Evolutionary conservation across 441 rosid genomes (phyloP), one percentile per base, ranked within the genome.

Genomic region (Brassica hybrid): DNA sequence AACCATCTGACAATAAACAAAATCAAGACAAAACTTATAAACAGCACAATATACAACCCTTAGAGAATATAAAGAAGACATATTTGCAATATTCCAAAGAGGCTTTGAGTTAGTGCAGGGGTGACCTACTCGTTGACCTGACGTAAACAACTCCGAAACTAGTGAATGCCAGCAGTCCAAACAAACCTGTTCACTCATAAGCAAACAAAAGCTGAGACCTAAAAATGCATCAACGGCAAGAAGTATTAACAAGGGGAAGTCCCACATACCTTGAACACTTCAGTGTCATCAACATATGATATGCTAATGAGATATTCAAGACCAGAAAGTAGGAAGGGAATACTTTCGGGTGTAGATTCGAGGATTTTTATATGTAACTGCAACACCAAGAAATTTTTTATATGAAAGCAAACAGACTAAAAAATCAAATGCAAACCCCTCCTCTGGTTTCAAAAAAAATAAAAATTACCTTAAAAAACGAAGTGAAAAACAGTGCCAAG

Each of bases 251-350:
- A 30, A 60, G 7, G 17, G 1, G 1, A 76, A 16, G 61, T 14
- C 9, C 65, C 27, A 69, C 32, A 16, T 75, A 96, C 99, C 99
- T 97, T 97, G 72, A 97, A 97, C 74, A 97, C 99, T 81, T 97
- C 99, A 6, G 97, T 97, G 86, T 97, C 99, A 84, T 97, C 98
- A 57, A 93, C 99, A 83, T 93, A 97, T 54, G 99, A 97, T 45
- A 94, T 91, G 75, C 79, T 90, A 69, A 93, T 90, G 57, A 97
- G 88, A 86, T 97, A 94, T 65, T 92, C 97, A 38, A 94, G 98
- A 82, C 99, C 99, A 84, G 80, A 19, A 56, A 93, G 85, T 81
- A 94, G 80, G 16, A 86, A 84, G 80, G 89, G 45, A 12, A 90
- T 79, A 85, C 59, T 94, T 99, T 73, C 36, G 10, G 84, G 97